These are phyloP conservation scores for Camelina hispida DNA, from an alignment of 345 rosid species.

Conservation along the genomic window DNA sequence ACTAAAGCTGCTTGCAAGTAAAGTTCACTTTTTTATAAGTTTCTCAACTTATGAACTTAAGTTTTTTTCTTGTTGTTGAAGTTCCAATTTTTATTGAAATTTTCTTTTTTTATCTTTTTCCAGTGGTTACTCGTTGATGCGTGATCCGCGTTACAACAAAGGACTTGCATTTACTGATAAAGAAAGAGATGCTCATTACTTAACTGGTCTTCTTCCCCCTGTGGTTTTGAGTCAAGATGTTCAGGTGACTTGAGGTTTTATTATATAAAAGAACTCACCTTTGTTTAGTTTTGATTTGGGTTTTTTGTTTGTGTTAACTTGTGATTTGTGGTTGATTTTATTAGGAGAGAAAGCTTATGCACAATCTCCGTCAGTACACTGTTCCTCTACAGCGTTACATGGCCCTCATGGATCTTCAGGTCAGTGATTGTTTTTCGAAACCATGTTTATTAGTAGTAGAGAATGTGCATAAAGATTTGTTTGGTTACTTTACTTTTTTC, in stretches of 20 bases:
- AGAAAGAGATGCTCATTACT: constrained; percentile 95
- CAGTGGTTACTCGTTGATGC: constrained; percentile 88
- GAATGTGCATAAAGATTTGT: neutral
- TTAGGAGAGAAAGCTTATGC: constrained; percentile 86
- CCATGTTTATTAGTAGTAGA: neutral
- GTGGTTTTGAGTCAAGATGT: constrained; percentile 66
- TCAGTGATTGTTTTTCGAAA: constrained; percentile 27
- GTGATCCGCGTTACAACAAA: constrained; percentile 94
- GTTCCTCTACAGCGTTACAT: constrained; percentile 91
- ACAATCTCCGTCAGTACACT: constrained; percentile 77
- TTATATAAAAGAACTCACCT: neutral
- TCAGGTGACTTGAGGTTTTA: constrained; percentile 56
- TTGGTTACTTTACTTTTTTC: neutral
- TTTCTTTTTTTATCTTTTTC: neutral
- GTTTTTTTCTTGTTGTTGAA: constrained; percentile 18
- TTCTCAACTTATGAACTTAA: neutral
- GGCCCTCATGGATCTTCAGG: constrained; percentile 99
- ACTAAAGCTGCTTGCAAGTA: neutral
- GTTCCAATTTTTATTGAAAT: constrained; percentile 1
- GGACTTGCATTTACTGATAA: constrained; percentile 84
- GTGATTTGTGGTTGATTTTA: neutral
- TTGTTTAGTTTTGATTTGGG: neutral
- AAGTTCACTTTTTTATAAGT: neutral
- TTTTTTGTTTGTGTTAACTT: constrained; percentile 13
- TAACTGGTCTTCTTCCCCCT: constrained; percentile 97